These are phyloP conservation scores for Desmodesmus armatus DNA, from an alignment of 139 green algal genomes.

Conservation along the genomic window DNA sequence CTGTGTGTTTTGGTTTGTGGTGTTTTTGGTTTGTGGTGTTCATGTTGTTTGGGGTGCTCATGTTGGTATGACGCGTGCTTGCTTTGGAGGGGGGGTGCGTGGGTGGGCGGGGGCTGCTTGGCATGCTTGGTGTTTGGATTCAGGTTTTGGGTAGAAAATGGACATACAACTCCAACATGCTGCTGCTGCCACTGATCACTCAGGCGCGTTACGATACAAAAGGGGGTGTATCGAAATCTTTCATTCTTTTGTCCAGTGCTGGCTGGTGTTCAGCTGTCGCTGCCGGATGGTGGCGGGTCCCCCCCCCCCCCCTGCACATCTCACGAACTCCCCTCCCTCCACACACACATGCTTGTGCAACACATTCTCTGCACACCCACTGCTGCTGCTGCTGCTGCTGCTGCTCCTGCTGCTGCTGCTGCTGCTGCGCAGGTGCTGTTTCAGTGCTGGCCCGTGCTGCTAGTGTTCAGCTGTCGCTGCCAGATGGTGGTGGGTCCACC, in stretches of 20 bases:
- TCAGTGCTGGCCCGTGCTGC: background rate
- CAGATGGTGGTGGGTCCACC: too few relatives aligned
- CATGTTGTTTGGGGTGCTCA: background rate
- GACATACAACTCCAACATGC: background rate
- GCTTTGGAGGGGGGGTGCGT: background rate
- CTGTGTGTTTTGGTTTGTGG: background rate
- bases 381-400: background rate
- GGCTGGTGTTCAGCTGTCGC: background rate
- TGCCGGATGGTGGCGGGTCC: too few relatives aligned
- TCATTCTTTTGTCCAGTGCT: too few relatives aligned
- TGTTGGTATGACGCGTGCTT: background rate
- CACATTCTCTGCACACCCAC: background rate
- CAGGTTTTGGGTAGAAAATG: background rate
- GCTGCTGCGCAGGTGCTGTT: background rate
- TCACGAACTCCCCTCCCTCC: too few relatives aligned
- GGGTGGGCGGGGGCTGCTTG: background rate
- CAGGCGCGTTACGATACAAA: too few relatives aligned
- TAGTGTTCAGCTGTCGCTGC: background rate
- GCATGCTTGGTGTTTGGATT: background rate
- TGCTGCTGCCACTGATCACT: too few relatives aligned
- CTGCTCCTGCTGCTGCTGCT: background rate
- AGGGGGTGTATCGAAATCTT: too few relatives aligned
- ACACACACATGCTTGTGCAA: background rate
- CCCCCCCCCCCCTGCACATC: too few relatives aligned
- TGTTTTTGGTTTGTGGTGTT: background rate